phyloP scores from a whole-genome alignment of 2,329 filamentous ascomycete species.

The Ophiostoma quercus region DNA sequence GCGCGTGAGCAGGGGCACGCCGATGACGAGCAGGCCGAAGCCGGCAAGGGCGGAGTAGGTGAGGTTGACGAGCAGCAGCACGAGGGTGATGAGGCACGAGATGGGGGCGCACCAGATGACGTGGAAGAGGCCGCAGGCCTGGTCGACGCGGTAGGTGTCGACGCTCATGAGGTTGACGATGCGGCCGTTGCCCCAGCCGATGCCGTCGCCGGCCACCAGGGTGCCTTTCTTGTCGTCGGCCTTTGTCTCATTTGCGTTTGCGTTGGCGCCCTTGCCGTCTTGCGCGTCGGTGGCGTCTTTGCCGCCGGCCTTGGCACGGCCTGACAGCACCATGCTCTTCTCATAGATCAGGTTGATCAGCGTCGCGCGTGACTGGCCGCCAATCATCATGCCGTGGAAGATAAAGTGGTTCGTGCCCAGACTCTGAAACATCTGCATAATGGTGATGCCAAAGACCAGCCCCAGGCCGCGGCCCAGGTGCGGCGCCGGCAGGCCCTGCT shows the following conservation, averaged over 20 bases:
- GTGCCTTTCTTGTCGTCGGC: neutral
- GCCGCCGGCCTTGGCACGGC: conserved; percentile 79
- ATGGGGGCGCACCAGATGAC: conserved; percentile 84
- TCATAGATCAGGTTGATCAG: conserved; percentile 85
- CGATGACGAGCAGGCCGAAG: conserved; percentile 73
- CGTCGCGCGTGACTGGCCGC: conserved; percentile 74
- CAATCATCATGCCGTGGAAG: conserved; percentile 86
- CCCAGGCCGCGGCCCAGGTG: conserved; percentile 71
- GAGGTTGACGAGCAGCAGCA: conserved; percentile 78
- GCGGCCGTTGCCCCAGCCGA: conserved; percentile 87
- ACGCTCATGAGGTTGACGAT: conserved; percentile 93
- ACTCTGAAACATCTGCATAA: conserved; percentile 80
- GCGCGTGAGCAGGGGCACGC: conserved; percentile 69
- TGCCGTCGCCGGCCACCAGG: conserved; percentile 57
- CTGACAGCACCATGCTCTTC: conserved; percentile 85
- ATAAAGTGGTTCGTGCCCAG: conserved; percentile 84
- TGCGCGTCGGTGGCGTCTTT: conserved; percentile 3
- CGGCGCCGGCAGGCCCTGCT: conserved; percentile 50
- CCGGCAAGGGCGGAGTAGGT: conserved; percentile 86
- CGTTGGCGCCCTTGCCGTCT: neutral
- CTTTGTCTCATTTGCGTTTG: neutral
- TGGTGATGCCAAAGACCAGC: conserved; percentile 74
- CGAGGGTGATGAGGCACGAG: conserved; percentile 69
- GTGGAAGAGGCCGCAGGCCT: conserved; percentile 83
- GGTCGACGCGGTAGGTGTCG: conserved; percentile 88